A percentile compares a stretch with the other conserved stretches of the same genome.
phyloP scores from a whole-genome alignment of 768 basidiomycete genomes.

The Dioszegia hungarica region DNA sequence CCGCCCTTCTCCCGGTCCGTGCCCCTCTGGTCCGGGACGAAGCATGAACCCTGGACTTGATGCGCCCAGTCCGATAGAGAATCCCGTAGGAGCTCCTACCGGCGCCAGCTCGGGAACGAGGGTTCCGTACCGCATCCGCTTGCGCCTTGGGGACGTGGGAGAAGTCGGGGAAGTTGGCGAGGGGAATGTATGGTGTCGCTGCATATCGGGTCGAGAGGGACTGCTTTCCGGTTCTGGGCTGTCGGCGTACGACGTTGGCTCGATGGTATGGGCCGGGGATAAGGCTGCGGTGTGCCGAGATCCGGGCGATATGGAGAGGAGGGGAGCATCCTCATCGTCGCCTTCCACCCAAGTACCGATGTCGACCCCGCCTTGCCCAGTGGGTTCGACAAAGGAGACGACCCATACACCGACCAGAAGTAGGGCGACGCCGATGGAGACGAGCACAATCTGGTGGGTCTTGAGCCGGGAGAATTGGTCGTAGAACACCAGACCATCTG shows the following conservation, averaged over 20 bases:
- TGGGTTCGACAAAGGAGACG: conserved; percentile 60
- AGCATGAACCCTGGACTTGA: conserved; percentile 48
- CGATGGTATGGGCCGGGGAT: background rate
- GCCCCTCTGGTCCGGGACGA: conserved; percentile 8
- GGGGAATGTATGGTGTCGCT: background rate
- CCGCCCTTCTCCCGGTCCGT: conserved; percentile 4
- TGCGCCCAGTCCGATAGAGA: conserved; percentile 48
- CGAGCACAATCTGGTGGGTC: conserved; percentile 65
- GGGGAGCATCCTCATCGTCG: conserved; percentile 13
- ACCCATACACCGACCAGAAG: conserved; percentile 86
- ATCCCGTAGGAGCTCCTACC: conserved; percentile 40
- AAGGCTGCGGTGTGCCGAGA: background rate
- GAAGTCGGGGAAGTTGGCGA: background rate
- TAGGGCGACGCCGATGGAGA: conserved; percentile 68
- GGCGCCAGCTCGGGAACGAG: conserved; percentile 43
- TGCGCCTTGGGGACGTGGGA: conserved; percentile 4
- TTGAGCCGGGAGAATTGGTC: conserved; percentile 72
- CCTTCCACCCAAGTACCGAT: conserved; percentile 49
- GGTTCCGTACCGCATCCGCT: conserved; percentile 36
- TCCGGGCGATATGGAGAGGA: background rate
- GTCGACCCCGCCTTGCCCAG: conserved; percentile 54
- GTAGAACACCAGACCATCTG: conserved; percentile 64
- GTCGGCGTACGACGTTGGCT: background rate
- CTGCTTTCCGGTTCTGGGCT: background rate
- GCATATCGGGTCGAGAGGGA: conserved; percentile 6